Percentiles rank a stretch among this genome's conserved stretches.
These are phyloP conservation scores for Plasmodium malariae DNA, from an alignment of 169 alveolate species.

Conservation along the genomic window DNA sequence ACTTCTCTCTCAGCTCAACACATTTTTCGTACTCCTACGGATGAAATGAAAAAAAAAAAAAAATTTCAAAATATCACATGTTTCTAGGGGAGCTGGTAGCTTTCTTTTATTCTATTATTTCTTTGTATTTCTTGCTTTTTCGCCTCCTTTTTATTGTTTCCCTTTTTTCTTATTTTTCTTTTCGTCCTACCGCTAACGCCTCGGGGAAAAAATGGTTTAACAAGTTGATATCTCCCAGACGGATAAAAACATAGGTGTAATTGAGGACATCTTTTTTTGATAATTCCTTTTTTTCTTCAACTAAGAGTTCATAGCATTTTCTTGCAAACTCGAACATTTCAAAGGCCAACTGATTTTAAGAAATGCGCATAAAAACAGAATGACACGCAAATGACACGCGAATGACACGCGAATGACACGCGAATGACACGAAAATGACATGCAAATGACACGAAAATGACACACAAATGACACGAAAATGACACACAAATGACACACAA, in stretches of 20 bases:
- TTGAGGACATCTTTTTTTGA: slow-evolving; percentile 46
- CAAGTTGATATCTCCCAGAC: slow-evolving; percentile 56
- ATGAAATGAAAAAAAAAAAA: background rate
- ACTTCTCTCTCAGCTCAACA: slow-evolving; percentile 47
- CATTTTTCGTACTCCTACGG: slow-evolving; percentile 63
- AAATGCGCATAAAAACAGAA: background rate
- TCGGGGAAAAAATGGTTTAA: slow-evolving; percentile 55
- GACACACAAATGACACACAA: too few species aligned
- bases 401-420: background rate
- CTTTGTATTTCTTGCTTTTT: background rate
- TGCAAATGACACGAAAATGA: too few species aligned
- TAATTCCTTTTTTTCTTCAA: slow-evolving; percentile 43
- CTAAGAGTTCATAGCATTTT: slow-evolving; percentile 54
- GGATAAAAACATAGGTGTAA: slow-evolving; percentile 53
- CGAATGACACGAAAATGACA: too few species aligned
- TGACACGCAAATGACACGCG: too few species aligned
- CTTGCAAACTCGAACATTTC: slow-evolving; percentile 71
- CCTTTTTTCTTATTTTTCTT: background rate
- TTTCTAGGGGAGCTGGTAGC: background rate
- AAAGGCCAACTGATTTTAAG: slow-evolving; percentile 45
- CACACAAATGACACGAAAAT: too few species aligned
- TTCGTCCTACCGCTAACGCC: slow-evolving; percentile 21
- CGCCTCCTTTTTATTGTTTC: background rate
- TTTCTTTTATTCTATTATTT: background rate
- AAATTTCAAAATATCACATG: background rate